These are phyloP conservation scores for Scheffersomyces stambukii DNA, from an alignment of 1,139 yeast genomes.

Conservation along the genomic window DNA sequence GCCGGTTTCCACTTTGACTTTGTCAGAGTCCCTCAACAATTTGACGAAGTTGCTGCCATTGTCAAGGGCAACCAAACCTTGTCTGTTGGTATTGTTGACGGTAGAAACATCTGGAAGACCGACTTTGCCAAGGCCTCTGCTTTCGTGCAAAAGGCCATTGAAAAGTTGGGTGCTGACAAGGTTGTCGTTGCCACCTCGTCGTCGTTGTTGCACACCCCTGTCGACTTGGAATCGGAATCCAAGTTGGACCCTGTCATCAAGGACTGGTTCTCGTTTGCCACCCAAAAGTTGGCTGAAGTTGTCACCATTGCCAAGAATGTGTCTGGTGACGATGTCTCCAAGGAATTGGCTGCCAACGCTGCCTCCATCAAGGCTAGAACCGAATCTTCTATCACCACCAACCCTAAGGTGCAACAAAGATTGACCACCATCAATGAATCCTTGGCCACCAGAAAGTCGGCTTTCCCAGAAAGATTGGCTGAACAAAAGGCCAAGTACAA, in stretches of 20 bases:
- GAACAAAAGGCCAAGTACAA: constrained; percentile 85
- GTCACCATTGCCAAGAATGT: constrained; percentile 87
- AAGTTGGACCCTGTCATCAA: constrained; percentile 87
- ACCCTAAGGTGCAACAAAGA: constrained; percentile 86
- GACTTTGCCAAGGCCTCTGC: constrained; percentile 83
- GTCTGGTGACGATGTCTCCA: constrained; percentile 69
- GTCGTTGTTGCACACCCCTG: constrained; percentile 97
- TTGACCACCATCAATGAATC: constrained; percentile 76
- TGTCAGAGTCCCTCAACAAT: constrained; percentile 94
- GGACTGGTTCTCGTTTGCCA: constrained; percentile 98
- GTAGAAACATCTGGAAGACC: constrained; percentile 99
- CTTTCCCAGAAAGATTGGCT: constrained; percentile 82
- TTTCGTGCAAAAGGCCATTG: constrained; percentile 76
- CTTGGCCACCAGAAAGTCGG: constrained; percentile 78
- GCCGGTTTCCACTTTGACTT: constrained; percentile 96
- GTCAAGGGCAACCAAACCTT: constrained; percentile 64
- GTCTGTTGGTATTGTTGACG: constrained; percentile 96
- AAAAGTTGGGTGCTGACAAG: constrained; percentile 86
- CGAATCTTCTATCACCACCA: constrained; percentile 84
- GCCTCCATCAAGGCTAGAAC: constrained; percentile 82
- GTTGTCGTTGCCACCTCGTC: constrained; percentile 94
- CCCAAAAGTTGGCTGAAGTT: constrained; percentile 91
- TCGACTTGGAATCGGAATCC: constrained; percentile 86
- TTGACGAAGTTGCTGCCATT: constrained; percentile 72
- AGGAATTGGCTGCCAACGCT: constrained; percentile 78